Conservation (phyloP, 805 yeast species). For the Myxozyma neotropica region DNA sequence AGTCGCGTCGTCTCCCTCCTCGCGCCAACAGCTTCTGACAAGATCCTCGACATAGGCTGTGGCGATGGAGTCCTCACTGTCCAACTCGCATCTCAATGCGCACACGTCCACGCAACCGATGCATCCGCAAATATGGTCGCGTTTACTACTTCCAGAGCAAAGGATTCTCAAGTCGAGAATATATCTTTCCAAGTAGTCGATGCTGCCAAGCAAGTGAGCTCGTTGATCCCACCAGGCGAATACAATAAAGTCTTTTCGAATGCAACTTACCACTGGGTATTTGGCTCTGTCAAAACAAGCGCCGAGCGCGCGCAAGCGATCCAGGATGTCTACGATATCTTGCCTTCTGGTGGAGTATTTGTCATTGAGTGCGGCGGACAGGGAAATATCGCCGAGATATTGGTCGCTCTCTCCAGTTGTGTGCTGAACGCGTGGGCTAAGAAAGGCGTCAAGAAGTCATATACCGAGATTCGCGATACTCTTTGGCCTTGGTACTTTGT, state of each 20-base stretch:
- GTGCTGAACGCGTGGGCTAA: constrained; percentile 21
- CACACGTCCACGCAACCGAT: constrained; percentile 30
- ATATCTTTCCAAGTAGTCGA: constrained; percentile 25
- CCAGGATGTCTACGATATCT: constrained; percentile 25
- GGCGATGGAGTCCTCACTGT: constrained; percentile 33
- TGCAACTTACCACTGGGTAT: constrained; percentile 39
- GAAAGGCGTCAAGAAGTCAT: constrained; percentile 16
- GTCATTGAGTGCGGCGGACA: constrained; percentile 38
- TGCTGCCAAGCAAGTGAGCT: constrained; percentile 8
- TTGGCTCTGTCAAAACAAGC: constrained; percentile 17
- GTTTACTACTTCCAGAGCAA: constrained; percentile 13
- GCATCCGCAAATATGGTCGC: constrained; percentile 23
- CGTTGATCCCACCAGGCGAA: constrained; percentile 10
- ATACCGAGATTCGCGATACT: constrained; percentile 10
- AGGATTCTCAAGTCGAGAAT: constrained; percentile 2
- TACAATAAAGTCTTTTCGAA: constrained; percentile 37
- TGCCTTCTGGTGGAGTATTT: constrained; percentile 33
- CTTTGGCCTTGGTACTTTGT: constrained; percentile 37
- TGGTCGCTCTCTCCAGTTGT: constrained; percentile 29
- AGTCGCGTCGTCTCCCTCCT: constrained; percentile 27
- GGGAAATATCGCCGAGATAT: constrained; percentile 38
- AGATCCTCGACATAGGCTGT: constrained; percentile 33
- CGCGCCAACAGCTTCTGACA: constrained; percentile 16
- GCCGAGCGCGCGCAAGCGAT: constrained; percentile 28
- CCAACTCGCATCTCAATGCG: constrained; percentile 21